phyloP scores from a whole-genome alignment of 139 green algal species.

The Microglena sp. region DNA sequence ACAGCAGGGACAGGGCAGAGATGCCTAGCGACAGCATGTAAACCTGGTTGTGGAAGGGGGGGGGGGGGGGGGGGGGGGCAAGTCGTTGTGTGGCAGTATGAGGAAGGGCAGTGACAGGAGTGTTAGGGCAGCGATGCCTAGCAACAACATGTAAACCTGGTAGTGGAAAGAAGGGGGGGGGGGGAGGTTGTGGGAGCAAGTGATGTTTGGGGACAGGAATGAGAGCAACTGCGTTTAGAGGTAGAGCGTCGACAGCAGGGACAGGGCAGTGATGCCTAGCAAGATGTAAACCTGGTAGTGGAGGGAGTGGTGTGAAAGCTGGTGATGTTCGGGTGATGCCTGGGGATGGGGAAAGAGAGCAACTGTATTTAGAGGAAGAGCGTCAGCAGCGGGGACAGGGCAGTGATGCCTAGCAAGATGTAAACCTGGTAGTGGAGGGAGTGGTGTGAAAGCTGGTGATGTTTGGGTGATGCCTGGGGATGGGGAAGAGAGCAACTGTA shows the following conservation, averaged over 20 bases:
- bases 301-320: too few species aligned
- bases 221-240: too few species aligned
- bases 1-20: conserved; percentile 84
- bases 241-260: conserved; percentile 83
- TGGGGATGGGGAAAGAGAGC: neutral
- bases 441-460: too few species aligned
- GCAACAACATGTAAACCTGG: conserved; percentile 83
- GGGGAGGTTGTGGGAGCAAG: too few species aligned
- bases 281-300: conserved; percentile 74
- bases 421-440: conserved; percentile 66
- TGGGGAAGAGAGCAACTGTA: too few species aligned
- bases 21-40: conserved; percentile 92
- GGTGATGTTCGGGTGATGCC: too few species aligned
- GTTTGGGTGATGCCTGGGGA: too few species aligned
- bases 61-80: neutral
- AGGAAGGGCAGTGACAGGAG: conserved; percentile 38
- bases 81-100: conserved; percentile 23
- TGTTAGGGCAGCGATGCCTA: conserved; percentile 82
- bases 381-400: conserved; percentile 53
- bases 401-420: conserved; percentile 86
- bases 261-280: conserved; percentile 86
- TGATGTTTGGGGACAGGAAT: too few species aligned
- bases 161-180: too few species aligned
- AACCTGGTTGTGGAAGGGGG: conserved; percentile 24
- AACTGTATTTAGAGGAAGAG: conserved; percentile 36